A percentile compares a stretch with the other conserved stretches of the same genome.
These are phyloP conservation scores for Mucor velutinosus DNA, from an alignment of 371 early-diverging fungal genomes.

Conservation along the genomic window DNA sequence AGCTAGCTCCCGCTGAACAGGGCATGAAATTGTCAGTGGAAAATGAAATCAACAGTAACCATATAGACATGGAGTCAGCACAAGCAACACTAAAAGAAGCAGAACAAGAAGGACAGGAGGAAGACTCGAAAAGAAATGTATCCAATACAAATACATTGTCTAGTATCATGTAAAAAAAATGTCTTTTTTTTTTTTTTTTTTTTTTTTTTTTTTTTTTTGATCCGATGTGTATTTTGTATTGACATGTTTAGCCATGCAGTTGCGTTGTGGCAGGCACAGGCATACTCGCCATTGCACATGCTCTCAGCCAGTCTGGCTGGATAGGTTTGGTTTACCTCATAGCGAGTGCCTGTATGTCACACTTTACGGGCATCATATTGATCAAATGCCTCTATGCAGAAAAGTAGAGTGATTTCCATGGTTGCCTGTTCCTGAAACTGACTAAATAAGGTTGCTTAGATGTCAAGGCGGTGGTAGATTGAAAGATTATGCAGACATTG, in stretches of 20 bases:
- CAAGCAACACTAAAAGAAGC: background rate
- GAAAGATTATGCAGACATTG: conserved; percentile 53
- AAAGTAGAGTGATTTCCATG: background rate
- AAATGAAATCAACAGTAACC: background rate
- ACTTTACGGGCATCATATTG: conserved; percentile 44
- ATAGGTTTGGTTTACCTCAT: conserved; percentile 40
- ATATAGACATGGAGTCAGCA: background rate
- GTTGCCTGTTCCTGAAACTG: background rate
- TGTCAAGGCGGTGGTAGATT: conserved; percentile 1
- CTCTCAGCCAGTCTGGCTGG: conserved; percentile 86
- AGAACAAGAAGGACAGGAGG: background rate
- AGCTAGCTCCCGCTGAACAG: background rate
- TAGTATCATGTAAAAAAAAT: conserved; percentile 24
- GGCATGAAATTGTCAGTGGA: background rate
- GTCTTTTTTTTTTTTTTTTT: background rate
- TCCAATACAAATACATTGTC: conserved; percentile 25
- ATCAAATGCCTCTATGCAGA: conserved; percentile 38
- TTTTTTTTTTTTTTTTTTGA: too few species aligned
- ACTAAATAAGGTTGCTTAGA: background rate
- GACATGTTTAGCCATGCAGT: conserved; percentile 23
- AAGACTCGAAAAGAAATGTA: conserved; percentile 11
- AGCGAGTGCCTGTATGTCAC: conserved; percentile 53
- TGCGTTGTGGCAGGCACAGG: conserved; percentile 89
- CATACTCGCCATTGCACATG: conserved; percentile 80
- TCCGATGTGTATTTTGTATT: background rate